Base-by-base conservation (phyloP, 2,329 filamentous ascomycete species). In the Venturia pyrina region DNA sequence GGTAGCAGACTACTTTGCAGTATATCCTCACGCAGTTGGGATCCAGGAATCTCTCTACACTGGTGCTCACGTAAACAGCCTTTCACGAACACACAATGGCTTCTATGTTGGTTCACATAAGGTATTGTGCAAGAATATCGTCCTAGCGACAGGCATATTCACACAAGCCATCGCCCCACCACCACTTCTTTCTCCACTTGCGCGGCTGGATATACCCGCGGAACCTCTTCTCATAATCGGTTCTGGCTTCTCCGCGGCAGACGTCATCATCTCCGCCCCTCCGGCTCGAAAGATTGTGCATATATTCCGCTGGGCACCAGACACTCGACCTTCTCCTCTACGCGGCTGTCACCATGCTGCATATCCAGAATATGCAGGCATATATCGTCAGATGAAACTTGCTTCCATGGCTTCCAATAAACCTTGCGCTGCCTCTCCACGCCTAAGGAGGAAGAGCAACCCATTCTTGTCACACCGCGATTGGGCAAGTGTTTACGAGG, bases 241-340 rank as follows among this genome's bases (percentile, higher is more conserved):
- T 6, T 86, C 84, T 10, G 85, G 85, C 0, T 87, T 87, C 72
- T 85, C 83, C 2, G 85, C 85, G 2, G 85, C 85, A 34, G 85
- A 87, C 73, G 77, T 82, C 3, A 86, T 87, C 62, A 81, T 86
- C 48, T 85, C 83, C 6, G 77, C 81, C 24, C 75, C 79, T 37
- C 72, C 76, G 17, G 70, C 75, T n/a, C 81, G 81, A 60, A 82
- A 78, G 64, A 80, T 87, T 56, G 73, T 87, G n/a, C 85, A 87
- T 69, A 72, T 86, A 64, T 87, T 81, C 72, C 82, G 82, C 71
- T 87, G 85, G 85, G 77, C 79, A n/a, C 82, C 83, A 0, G 78
- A 83, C 10, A 77, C 75, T 5, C 78, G 79, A 21, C 83, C 84
- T 0, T 86, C 83, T 0, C 85, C 84, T 1, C 73, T 87, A 15